Evolutionary conservation across 352 stramenopile species (phyloP).

Genomic region (Phytophthora brassicae): DNA sequence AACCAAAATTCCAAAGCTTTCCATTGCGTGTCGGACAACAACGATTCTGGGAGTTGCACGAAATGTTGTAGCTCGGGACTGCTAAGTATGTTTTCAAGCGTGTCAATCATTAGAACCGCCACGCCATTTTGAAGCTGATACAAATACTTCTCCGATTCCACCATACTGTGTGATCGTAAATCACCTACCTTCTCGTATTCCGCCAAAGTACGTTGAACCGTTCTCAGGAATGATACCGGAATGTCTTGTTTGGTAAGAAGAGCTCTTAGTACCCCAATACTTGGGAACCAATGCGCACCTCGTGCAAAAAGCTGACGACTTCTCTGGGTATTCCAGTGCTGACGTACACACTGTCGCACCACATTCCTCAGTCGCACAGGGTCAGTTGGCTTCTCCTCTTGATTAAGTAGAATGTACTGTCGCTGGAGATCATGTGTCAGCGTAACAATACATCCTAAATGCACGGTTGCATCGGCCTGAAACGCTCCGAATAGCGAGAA

Average conservation of each 20-base stretch:
- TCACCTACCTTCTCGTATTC: slow-evolving; percentile 51
- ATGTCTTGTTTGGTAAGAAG: slow-evolving; percentile 38
- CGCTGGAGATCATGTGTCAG: slow-evolving; percentile 40
- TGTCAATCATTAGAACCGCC: slow-evolving; percentile 44
- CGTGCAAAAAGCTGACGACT: slow-evolving; percentile 35
- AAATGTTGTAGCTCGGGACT: slow-evolving; percentile 22
- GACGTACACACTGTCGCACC: slow-evolving; percentile 42
- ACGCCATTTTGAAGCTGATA: slow-evolving; percentile 27
- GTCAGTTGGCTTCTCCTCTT: not conserved
- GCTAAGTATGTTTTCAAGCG: slow-evolving; percentile 35
- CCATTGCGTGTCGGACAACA: slow-evolving; percentile 41
- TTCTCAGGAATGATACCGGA: slow-evolving; percentile 32
- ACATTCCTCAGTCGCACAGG: slow-evolving; percentile 10
- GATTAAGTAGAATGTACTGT: slow-evolving; percentile 14
- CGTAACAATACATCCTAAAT: slow-evolving; percentile 35
- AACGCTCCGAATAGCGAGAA: slow-evolving; percentile 25
- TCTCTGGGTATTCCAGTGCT: slow-evolving; percentile 42
- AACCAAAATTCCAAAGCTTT: slow-evolving; percentile 35
- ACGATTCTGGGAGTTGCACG: slow-evolving; percentile 27
- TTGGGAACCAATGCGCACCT: slow-evolving; percentile 47
- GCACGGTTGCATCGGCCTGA: slow-evolving; percentile 35
- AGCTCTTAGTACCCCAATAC: slow-evolving; percentile 38
- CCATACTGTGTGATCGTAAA: not conserved
- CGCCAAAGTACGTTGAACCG: slow-evolving; percentile 28
- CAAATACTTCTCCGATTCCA: slow-evolving; percentile 28